These are phyloP conservation scores for Fusarium subtropicale DNA, from an alignment of 2,329 filamentous ascomycete genomes.

Conservation along the genomic window DNA sequence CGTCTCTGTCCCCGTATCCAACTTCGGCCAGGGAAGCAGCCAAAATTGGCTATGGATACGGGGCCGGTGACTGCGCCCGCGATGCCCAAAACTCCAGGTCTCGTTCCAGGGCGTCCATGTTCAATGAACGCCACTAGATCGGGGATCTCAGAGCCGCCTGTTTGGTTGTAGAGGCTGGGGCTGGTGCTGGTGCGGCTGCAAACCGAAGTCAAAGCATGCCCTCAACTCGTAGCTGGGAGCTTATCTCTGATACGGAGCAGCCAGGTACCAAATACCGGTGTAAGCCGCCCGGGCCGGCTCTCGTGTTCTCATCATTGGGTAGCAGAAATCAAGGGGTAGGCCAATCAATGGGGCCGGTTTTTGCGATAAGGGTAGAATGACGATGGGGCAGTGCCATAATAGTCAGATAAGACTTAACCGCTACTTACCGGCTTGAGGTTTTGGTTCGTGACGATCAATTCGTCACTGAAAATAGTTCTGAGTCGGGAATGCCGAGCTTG, in stretches of 20 bases:
- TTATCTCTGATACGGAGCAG: slow-evolving; percentile 36
- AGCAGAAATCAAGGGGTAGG: slow-evolving; percentile 35
- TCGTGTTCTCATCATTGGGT: slow-evolving; percentile 43
- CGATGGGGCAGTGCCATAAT: slow-evolving; percentile 25
- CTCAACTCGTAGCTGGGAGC: slow-evolving; percentile 20
- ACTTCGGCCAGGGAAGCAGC: slow-evolving; percentile 24
- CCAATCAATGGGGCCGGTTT: slow-evolving; percentile 28
- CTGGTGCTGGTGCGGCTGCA: slow-evolving; percentile 28
- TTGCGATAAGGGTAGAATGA: slow-evolving; percentile 39
- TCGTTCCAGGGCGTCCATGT: slow-evolving; percentile 23
- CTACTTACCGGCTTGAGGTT: slow-evolving; percentile 39
- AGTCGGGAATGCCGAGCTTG: slow-evolving; percentile 42
- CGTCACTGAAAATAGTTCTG: slow-evolving; percentile 41
- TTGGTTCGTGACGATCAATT: slow-evolving; percentile 34
- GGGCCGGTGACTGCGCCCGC: slow-evolving; percentile 39
- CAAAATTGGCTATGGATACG: slow-evolving; percentile 24
- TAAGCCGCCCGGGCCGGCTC: slow-evolving; percentile 48
- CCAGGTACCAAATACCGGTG: slow-evolving; percentile 36
- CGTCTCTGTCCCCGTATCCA: slow-evolving; percentile 17
- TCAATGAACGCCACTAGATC: slow-evolving; percentile 43
- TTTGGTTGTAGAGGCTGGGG: slow-evolving; percentile 10
- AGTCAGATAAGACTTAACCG: slow-evolving; percentile 40
- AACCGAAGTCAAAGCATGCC: slow-evolving; percentile 2
- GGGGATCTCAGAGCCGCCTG: slow-evolving; percentile 34
- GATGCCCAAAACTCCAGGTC: slow-evolving; percentile 25